Evolutionary conservation across 2,329 filamentous ascomycete species (phyloP).

Genomic region (Pseudopyricularia javanii): DNA sequence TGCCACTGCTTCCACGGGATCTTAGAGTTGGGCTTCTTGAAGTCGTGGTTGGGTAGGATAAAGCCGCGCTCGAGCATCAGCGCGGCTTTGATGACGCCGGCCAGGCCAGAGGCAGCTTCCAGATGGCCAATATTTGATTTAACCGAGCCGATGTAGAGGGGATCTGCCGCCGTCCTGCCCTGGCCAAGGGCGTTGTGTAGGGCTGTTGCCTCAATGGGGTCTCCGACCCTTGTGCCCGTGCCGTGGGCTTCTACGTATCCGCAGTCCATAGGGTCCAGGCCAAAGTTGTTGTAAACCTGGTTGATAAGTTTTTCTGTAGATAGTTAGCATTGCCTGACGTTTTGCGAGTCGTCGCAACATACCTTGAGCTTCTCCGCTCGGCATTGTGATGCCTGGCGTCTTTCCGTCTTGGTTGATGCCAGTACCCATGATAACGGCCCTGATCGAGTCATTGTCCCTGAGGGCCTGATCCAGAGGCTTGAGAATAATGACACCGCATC

Average conservation of each 20-base stretch:
- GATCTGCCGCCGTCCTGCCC: conserved; percentile 10
- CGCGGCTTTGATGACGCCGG: conserved; percentile 14
- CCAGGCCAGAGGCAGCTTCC: conserved; percentile 30
- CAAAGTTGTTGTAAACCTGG: conserved; percentile 26
- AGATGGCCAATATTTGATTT: conserved; percentile 33
- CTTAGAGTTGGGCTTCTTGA: conserved; percentile 13
- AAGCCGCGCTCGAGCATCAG: conserved; percentile 11
- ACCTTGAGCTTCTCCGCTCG: conserved; percentile 37
- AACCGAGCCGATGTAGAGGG: conserved; percentile 25
- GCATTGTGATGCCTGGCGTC: conserved; percentile 44
- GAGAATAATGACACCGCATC: conserved; percentile 39
- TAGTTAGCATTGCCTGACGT: conserved; percentile 4
- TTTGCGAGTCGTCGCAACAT: conserved; percentile 1
- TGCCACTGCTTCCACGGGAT: conserved; percentile 13
- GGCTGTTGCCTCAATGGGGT: conserved; percentile 49
- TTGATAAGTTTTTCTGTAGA: conserved; percentile 20
- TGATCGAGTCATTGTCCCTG: conserved; percentile 39
- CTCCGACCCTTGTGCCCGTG: conserved; percentile 54
- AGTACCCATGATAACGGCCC: conserved; percentile 35
- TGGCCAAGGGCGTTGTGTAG: conserved; percentile 24
- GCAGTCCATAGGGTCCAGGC: conserved; percentile 21
- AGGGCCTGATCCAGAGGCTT: conserved; percentile 45
- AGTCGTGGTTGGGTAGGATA: conserved; percentile 13
- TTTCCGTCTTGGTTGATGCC: conserved; percentile 45
- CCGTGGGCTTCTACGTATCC: conserved; percentile 59